Base-by-base conservation (phyloP, 2,329 filamentous ascomycete genomes). In the Fusarium verrucosum region DNA sequence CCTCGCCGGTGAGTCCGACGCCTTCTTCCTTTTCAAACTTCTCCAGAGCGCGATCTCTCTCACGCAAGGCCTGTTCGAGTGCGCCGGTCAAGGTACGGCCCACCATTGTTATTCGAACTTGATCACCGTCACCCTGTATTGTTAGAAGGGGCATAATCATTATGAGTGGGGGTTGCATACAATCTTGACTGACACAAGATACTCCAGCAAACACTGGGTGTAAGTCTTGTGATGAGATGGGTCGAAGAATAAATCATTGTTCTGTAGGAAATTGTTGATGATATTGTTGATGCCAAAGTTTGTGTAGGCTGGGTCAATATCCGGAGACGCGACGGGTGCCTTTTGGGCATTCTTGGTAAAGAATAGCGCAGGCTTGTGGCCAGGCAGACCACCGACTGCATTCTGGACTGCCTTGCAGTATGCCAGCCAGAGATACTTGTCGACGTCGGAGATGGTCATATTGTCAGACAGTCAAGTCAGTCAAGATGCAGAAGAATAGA, bases 261-360 rank as follows among this genome's bases (percentile, higher is more conserved):
- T 61, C 10, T 66, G 64, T 6, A 66, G 17, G 14, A 66, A 52
- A 23, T 61, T 66, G 59, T 66, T 63, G 19, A 66, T 53, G 2
- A 66, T 66, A 4, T 46, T 54, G 41, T 67, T 56, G 32, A 66
- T 61, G 2, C 64, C 64, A 16, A 50, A 53, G 19, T 66, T 66
- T 3, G 64, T 66, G 10, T 66, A 66, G 5, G 64, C 42, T 7
- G 64, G 36, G 20, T 66, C 46, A 5, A 66, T 64, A 26, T 56
- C 43, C 8, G 50, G 44, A 8, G 64, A 67, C 1, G 64, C 63
- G 17, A 66, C 50, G 5, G 64, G 64, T 10, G 64, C 64, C 10
- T 66, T 66, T 23, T 66, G 64, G 10, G 64, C 64, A 19, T 65
- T 50, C n/a, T 65, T 66, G 46, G 64, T 66, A 28, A 66, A 66